Base-by-base conservation (phyloP, 192 early-diverging fungal genomes). In the Coemansia sp. region DNA sequence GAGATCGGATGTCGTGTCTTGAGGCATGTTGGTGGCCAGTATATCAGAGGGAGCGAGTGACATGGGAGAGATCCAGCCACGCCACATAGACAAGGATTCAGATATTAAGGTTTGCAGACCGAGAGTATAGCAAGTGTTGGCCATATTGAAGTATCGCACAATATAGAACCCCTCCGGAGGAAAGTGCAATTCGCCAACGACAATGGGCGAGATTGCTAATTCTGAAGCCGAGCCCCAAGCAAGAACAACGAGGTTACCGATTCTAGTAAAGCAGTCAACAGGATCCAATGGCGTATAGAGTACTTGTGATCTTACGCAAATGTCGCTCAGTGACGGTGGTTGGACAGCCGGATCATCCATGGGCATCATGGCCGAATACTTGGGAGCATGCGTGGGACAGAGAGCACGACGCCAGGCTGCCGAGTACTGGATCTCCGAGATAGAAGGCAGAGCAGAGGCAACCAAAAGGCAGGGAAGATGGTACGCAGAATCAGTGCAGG, bases 301-400 rank as follows among this genome's bases (percentile, higher is more conserved):
- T 0, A 74, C 40, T 8, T 45, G 40, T 0, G 38, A 66, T 9
- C 64, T 56, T 0, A 80, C 72, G 24, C 77, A 59, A 8, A 63
- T 55, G 26, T 40, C 14, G 21, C 35, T 43, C 35, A 74, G 71
- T 1, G 62, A 43, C 14, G 58, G 60, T 0, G 59, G 55, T 28
- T 59, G 55, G 2, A 73, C 51, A 6, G 66, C 38, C 3, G 51
- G 51, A n/a, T 59, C 69, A 14, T 69, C 69, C 10, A 59, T 60
- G 0, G 77, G 77, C 72, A 80, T 74, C 77, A 80, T 74, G 0
- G 72, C 45, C 0, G 77, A 67, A 24, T 74, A 80, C 53, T 65
- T 28, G 8, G 77, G 72, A 0, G 71, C 77, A 48, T 80, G 77
- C 0, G 11, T 5, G 14, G 69, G 58, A 37, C 77, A 80, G n/a